Evolutionary conservation across 1,139 yeast genomes (phyloP), one percentile per base, ranked within the genome.

Genomic region (Entelexis paramagnoliae): DNA sequence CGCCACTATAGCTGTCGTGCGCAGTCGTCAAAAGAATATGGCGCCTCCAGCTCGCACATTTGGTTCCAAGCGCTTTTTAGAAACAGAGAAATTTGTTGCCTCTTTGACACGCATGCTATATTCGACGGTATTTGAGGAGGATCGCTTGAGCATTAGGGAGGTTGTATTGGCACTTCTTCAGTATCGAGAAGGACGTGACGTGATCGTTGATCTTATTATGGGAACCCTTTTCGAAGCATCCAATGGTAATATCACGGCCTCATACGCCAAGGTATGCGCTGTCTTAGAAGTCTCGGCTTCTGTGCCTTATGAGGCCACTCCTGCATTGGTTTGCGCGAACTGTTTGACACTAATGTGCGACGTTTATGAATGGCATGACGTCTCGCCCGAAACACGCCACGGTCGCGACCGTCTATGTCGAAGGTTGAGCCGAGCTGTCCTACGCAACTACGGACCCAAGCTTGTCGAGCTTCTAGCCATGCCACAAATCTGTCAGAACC

Each of bases 181-280:
- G 2, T 44, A 11, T 16, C 47, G 47, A 7, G 33, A 24, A 5
- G 47, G 47, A 16, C 39, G 47, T 8, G 47, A 44, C 14, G 14
- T 36, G 30, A 5, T 43, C 3, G 22, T 43, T 8, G 9, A 16
- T 4, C 16, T 47, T 8, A 8, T 48, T 6, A 33, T 48, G 33
- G 11, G 16, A 5, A n/a, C 50, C 7, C n/a, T 51, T 16, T 34
- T 51, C 19, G 46, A 42, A 10, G 53, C 51, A 8, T 29, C 53
- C 3, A 6, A 10, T 2, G 53, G 53, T 4, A 11, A 35, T 17
- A 20, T 46, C 6, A 22, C 17, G 4, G 3, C 53, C 4, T 7
- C 34, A 1, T 50, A 50, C 26, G 36, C 46, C 9, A 16, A 24
- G 29, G 5, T 40, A 14, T 39, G 33, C 22, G 11, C 16, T 2